Percentiles rank a stretch among this genome's conserved stretches.
These are phyloP conservation scores for Thinopyrum elongatum DNA, from an alignment of 176 grass and related monocot genomes.

Conservation along the genomic window DNA sequence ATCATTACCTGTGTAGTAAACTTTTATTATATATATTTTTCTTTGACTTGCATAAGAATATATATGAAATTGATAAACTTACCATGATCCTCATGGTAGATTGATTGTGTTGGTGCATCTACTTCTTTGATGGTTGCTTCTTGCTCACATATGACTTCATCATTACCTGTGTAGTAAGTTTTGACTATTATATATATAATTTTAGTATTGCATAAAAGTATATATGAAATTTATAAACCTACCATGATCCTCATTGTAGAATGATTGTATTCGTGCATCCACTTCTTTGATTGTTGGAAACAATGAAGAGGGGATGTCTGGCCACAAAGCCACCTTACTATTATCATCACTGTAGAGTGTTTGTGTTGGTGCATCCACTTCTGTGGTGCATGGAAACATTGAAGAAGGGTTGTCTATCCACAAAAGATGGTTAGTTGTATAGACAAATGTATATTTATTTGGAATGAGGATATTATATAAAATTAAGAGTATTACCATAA, in stretches of 20 bases:
- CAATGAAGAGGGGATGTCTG: not conserved
- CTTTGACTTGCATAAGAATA: not conserved
- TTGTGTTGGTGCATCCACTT: no score
- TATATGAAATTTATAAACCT: not conserved
- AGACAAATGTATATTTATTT: not conserved
- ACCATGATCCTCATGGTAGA: not conserved
- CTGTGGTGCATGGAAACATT: no score
- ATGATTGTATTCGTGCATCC: not conserved
- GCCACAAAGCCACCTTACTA: no score
- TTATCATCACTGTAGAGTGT: no score
- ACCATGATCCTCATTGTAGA: not conserved
- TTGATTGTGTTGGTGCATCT: not conserved
- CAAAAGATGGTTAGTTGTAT: not conserved
- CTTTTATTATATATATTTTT: not conserved
- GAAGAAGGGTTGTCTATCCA: not conserved
- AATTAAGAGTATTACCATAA: not conserved
- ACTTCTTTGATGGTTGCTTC: not conserved
- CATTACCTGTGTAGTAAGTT: no score
- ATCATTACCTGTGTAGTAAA: not conserved
- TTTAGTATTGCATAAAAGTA: no score
- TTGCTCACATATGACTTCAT: no score
- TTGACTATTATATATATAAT: no score
- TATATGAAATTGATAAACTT: not conserved
- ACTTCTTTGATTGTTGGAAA: not conserved
- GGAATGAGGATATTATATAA: not conserved